Evolutionary conservation across 2,329 filamentous ascomycete species (phyloP), one percentile per base, ranked within the genome.

Genomic region (Exophiala oligosperma): DNA sequence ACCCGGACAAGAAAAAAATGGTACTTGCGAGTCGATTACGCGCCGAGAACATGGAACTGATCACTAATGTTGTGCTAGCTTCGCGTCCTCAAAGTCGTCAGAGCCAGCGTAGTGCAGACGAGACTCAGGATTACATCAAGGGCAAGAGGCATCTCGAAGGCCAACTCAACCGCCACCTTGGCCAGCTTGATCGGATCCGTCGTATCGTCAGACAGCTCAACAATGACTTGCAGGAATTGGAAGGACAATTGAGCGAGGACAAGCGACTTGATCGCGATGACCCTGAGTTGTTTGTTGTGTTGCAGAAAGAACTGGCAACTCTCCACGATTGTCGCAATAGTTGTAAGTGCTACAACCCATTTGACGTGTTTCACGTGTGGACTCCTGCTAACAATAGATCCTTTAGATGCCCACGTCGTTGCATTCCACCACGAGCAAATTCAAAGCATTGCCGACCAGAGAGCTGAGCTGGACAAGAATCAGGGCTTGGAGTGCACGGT

Each of bases 131-230:
- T 11, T 23, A 43, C 21, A 23, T 43, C 40, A 43, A 43, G 21
- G 21, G n/a, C 40, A 43, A 43, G 40, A 43, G 21, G 6, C 3
- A 9, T 23, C 54, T 59, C 37, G 60, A 59, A 23, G 52, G 54
- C 17, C 56, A 65, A 21, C 46, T 68, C 41, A 70, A 70, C 54
- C 66, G 68, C 51, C 67, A 69, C 49, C 60, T 69, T 11, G 54
- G 62, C 26, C 54, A 59, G 28, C 57, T 64, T 12, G 62, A 64
- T 47, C 41, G 52, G 11, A 54, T 64, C 38, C 61, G 61, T 48
- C 60, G 44, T 32, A 44, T 51, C 3, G 53, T 64, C 26, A 26
- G 28, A 5, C n/a, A 41, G 7, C 48, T 51, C 21, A 64, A 63
- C 32, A 49, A 53, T 21, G 44, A 56, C 38, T 63, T 62, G 23